These are phyloP conservation scores for Yamagishiella unicocca DNA, from an alignment of 139 green algal species.

Conservation along the genomic window DNA sequence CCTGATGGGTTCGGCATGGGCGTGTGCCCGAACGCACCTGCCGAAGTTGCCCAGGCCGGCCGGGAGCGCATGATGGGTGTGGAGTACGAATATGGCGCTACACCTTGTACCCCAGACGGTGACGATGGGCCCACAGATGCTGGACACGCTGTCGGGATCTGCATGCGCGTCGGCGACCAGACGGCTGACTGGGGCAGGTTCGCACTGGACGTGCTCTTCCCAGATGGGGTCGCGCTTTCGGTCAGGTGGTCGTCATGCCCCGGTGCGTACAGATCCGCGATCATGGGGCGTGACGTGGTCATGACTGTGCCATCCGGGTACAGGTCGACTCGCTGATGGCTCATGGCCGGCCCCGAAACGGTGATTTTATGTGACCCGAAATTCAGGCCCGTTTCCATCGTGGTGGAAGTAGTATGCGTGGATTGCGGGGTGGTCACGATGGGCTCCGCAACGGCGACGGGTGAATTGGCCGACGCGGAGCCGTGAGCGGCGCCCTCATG, in stretches of 20 bases:
- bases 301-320: constrained; percentile 12
- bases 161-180: background rate
- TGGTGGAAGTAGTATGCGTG: no score
- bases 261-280: background rate
- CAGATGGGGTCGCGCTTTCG: background rate
- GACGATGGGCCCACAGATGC: background rate
- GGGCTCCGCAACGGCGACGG: no score
- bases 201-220: background rate
- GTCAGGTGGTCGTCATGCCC: background rate
- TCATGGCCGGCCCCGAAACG: background rate
- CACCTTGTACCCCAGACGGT: background rate
- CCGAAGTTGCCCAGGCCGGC: no score
- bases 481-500: no score
- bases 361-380: background rate
- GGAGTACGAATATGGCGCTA: background rate
- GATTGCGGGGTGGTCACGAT: no score
- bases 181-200: background rate
- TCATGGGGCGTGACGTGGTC: background rate
- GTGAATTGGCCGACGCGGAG: no score
- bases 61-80: background rate
- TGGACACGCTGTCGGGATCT: background rate
- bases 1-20: no score
- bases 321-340: constrained; percentile 5
- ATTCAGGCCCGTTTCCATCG: background rate
- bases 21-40: no score